Percentiles rank a stretch among this genome's conserved stretches.
These are phyloP conservation scores for Elsinoe ampelina DNA, from an alignment of 2,329 filamentous ascomycete genomes.

Conservation along the genomic window DNA sequence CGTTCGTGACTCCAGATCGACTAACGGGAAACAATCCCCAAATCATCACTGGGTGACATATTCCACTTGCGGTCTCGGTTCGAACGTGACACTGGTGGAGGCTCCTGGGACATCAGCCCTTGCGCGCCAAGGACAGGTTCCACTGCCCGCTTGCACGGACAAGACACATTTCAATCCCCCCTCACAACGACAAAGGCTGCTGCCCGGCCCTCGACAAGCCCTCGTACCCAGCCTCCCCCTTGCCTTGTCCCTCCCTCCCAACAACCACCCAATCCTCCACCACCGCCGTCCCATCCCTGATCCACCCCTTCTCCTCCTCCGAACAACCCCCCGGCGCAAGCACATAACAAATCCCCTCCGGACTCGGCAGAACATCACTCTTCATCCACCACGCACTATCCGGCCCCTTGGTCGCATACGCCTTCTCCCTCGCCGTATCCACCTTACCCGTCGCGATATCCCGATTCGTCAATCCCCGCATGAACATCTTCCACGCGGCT, in stretches of 20 bases:
- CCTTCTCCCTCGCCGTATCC: slow-evolving; percentile 13
- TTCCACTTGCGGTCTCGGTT: too few relatives aligned
- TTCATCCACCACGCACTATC: slow-evolving; percentile 26
- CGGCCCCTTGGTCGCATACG: slow-evolving; percentile 21
- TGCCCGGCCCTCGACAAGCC: not conserved
- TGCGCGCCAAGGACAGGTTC: too few relatives aligned
- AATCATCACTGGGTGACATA: too few relatives aligned
- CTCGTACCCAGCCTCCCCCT: not conserved
- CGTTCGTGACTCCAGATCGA: too few relatives aligned
- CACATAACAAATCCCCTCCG: slow-evolving; percentile 22
- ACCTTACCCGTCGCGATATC: slow-evolving; percentile 30
- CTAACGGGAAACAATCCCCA: too few relatives aligned
- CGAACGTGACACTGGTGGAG: too few relatives aligned
- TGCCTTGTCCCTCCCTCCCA: slow-evolving; percentile 14
- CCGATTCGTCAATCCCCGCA: slow-evolving; percentile 25
- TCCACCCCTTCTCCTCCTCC: slow-evolving; percentile 23
- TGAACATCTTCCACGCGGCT: slow-evolving; percentile 31
- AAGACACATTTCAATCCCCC: not conserved
- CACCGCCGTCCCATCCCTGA: slow-evolving; percentile 23
- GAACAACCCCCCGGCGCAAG: slow-evolving; percentile 18
- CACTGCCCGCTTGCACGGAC: not conserved
- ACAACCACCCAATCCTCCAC: slow-evolving; percentile 26
- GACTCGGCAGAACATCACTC: slow-evolving; percentile 23
- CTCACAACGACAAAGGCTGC: not conserved
- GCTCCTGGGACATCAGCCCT: too few relatives aligned